Evolutionary conservation across 306 rosid genomes (phyloP).

Genomic region (Acacia acuminata): DNA sequence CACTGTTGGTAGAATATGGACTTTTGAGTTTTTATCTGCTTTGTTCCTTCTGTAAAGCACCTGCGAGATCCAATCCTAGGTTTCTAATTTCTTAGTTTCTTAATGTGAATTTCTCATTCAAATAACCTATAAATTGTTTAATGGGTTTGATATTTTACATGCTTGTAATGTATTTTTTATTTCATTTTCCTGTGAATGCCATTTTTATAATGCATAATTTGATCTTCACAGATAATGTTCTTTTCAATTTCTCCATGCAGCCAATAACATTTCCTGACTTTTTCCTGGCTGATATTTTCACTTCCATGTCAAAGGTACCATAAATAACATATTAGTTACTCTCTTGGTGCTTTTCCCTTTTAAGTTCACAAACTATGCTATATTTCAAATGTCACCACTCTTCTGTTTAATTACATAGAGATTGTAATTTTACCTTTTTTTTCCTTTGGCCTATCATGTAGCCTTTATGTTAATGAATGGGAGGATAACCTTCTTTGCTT

Average conservation of each 20-base stretch:
- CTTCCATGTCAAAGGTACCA: constrained; percentile 94
- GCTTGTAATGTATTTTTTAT: constrained; percentile 8
- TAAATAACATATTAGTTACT: constrained; percentile 23
- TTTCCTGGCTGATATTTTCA: constrained; percentile 94
- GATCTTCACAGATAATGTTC: constrained; percentile 31
- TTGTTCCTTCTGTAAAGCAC: constrained; percentile 29
- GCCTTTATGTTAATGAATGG: neutral
- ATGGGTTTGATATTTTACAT: constrained; percentile 23
- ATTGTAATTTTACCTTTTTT: constrained; percentile 25
- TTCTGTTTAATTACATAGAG: constrained; percentile 17
- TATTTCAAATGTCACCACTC: neutral
- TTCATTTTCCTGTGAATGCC: constrained; percentile 25
- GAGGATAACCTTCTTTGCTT: constrained; percentile 20
- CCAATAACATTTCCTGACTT: constrained; percentile 94
- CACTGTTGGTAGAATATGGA: neutral
- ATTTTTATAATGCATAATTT: constrained; percentile 24
- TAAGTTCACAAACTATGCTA: neutral
- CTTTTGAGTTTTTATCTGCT: constrained; percentile 21
- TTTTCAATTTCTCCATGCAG: constrained; percentile 52
- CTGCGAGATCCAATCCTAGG: neutral
- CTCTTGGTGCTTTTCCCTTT: constrained; percentile 20
- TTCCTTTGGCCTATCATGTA: constrained; percentile 9
- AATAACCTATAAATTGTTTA: constrained; percentile 20
- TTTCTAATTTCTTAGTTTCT: constrained; percentile 11
- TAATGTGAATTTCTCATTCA: constrained; percentile 4